Conservation (phyloP, 306 rosid genomes). For the Abrus pulchellus region DNA sequence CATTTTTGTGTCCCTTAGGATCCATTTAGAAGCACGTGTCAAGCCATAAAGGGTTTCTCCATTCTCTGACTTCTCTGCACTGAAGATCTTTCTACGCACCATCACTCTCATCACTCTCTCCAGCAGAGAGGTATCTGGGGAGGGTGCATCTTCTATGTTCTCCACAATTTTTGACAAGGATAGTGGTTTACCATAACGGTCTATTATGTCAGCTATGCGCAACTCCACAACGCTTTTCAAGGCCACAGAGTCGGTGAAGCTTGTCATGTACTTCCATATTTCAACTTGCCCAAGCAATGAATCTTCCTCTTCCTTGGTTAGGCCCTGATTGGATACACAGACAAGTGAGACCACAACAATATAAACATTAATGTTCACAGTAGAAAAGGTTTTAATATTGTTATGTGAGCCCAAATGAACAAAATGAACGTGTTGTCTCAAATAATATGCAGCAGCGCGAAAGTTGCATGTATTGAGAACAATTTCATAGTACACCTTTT, state of each 20-base stretch:
- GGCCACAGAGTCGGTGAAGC: conserved; percentile 55
- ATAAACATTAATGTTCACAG: too few relatives aligned
- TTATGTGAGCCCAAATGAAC: too few relatives aligned
- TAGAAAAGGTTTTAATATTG: too few relatives aligned
- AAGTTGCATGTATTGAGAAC: too few relatives aligned
- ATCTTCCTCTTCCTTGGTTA: conserved; percentile 50
- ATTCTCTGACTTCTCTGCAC: conserved; percentile 31
- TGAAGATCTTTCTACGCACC: conserved; percentile 56
- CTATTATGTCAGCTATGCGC: conserved; percentile 55
- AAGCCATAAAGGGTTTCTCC: conserved; percentile 52
- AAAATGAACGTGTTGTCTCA: too few relatives aligned
- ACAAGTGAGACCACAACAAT: too few relatives aligned
- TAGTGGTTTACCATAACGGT: conserved; percentile 49
- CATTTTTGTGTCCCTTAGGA: conserved; percentile 53
- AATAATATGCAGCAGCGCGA: too few relatives aligned
- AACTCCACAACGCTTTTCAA: conserved; percentile 53
- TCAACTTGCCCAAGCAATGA: conserved; percentile 55
- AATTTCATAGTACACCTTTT: too few relatives aligned
- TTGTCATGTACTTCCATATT: conserved; percentile 55
- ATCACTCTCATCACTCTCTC: conserved; percentile 53
- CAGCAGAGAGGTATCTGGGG: conserved; percentile 49
- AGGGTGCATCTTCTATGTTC: conserved; percentile 48
- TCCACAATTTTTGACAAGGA: conserved; percentile 48
- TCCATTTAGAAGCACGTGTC: conserved; percentile 56
- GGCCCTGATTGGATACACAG: conserved; percentile 18